Base-by-base conservation (phyloP, 257 asterid genomes). In the Leonotis leonurus region DNA sequence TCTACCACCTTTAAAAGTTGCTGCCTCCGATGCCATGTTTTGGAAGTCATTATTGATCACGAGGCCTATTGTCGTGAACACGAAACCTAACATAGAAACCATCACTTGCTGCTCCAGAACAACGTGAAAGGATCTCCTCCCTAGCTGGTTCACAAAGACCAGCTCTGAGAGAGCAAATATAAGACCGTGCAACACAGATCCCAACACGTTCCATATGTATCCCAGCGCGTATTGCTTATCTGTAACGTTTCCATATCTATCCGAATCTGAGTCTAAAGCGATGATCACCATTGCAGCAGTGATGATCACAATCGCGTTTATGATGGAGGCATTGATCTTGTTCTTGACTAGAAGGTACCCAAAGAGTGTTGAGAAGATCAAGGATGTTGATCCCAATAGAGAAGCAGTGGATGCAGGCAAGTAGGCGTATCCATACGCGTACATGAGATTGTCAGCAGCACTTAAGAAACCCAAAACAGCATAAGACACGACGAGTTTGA, bases 351-450 rank as follows among this genome's bases (percentile, higher is more conserved):
- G 69, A 6, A 88, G 75, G 59, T 77, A 91, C 1, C 98, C 96
- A 11, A 91, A 91, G 27, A 91, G 67, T 1, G 96, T 77, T 0
- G 95, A 82, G 46, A 91, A 91, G 20, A 85, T 83, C 61, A 91
- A 74, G 17, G 89, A 76, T 1, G 92, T 73, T 1, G 98, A 84
- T 52, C 96, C 95, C 51, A 91, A 26, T 12, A 91, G 87, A 50
- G 98, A 80, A 45, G 98, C 98, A 0, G 98, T 91, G 3, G 98
- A 91, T 21, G 98, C 96, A 0, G 98, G 98, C 39, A 91, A 55
- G 65, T 91, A 85, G 0, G 98, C 98, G 1, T 91, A 88, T 21
- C 95, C 98, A 33, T 91, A 91, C 1, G 98, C 96, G 29, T 88
- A 91, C 95, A 91, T 73, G 72, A 91, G 95, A 56, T 91, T 88